Conservation (phyloP, 257 asterid species). For the Solanum ossicruentum region DNA sequence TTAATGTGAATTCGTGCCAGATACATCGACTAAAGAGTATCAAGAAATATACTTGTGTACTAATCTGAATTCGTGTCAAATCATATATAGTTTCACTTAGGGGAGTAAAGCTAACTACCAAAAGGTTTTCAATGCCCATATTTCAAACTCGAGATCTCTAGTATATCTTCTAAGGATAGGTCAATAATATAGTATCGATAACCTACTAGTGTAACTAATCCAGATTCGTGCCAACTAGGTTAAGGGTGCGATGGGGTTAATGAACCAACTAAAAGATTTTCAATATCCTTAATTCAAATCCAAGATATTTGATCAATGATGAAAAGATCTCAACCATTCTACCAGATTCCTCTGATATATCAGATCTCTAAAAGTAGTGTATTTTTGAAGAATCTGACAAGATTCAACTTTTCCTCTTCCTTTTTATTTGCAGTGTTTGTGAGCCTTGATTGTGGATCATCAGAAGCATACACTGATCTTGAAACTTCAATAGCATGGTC, state of each 20-base stretch:
- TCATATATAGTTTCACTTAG: neutral
- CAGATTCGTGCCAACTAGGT: neutral
- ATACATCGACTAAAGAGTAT: neutral
- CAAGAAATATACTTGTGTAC: neutral
- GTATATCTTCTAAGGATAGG: neutral
- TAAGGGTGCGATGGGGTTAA: neutral
- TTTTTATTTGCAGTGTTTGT: neutral
- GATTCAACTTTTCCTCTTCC: neutral
- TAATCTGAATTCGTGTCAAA: neutral
- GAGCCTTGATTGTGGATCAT: slow-evolving; percentile 38
- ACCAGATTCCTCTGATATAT: neutral
- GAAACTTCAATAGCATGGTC: slow-evolving; percentile 12
- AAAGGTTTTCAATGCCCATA: neutral
- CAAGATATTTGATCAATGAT: neutral
- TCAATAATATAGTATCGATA: neutral
- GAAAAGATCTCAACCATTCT: neutral
- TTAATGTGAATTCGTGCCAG: neutral
- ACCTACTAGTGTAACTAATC: neutral
- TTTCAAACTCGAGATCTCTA: neutral
- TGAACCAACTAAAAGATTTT: neutral
- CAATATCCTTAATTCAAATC: neutral
- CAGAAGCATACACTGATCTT: slow-evolving; percentile 6
- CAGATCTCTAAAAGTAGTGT: no score
- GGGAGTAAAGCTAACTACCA: neutral
- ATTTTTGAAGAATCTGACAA: no score